Evolutionary conservation across 768 basidiomycete genomes (phyloP), one percentile per base, ranked within the genome.

Genomic region (Mycena vitilis): DNA sequence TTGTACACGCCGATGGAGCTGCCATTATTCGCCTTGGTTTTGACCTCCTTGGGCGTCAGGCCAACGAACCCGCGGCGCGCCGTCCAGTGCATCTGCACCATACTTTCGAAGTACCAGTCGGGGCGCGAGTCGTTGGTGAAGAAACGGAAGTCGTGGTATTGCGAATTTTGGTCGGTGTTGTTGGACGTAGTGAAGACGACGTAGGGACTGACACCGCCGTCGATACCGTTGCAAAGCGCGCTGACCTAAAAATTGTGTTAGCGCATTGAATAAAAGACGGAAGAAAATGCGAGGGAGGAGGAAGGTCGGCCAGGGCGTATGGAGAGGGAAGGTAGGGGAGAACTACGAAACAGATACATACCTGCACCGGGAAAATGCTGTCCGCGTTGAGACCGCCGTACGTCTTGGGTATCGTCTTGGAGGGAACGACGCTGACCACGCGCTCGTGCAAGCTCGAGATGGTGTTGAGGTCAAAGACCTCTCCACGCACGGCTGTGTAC

Each of bases 91-190:
- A 99, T 91, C 76, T 87, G 78, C 4, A 94, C 93, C 98, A 99
- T 99, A 66, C 84, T 85, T 81, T 99, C 93, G 71, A 93, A 96
- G 79, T 99, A 99, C 98, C 98, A 99, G 76, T 99, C 98, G 0
- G 98, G 97, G 11, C 98, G 89, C 0, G 92, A 91, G 75, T 99
- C 97, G 66, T 90, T 92, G 42, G 91, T 92, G 76, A 85, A 90
- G 0, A 91, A 91, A 20, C 97, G 93, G 88, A 99, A 99, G 77
- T 99, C 97, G 78, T 99, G 98, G 77, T 99, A 99, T 73, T 89
- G 84, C 0, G 92, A 84, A 74, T 96, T 93, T 20, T 81, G 75
- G 69, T 94, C 91, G 23, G 91, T 88, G 75, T 87, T 86, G 81
- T 99, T 99, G 71, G 83, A 83, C 8, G 93, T 87, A 73, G 89